Evolutionary conservation across 129 eudicot genomes (phyloP).

Genomic region (Artemisia annua): DNA sequence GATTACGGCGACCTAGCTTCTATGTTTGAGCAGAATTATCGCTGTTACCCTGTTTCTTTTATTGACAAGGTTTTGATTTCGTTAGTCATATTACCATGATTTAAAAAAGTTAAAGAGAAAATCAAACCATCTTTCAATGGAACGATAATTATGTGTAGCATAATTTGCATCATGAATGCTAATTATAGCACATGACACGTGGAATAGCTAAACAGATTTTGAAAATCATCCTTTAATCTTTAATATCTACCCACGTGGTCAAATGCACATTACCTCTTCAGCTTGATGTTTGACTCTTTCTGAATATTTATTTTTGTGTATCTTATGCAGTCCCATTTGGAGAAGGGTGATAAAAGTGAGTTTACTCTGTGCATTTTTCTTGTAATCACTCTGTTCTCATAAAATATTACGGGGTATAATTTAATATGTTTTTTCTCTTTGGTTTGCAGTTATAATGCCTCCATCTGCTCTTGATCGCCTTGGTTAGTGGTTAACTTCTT

Average conservation of each 20-base stretch:
- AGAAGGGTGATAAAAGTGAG: slow-evolving; percentile 83
- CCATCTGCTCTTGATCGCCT: slow-evolving; percentile 91
- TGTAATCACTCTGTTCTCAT: slow-evolving; percentile 1
- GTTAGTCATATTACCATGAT: slow-evolving; percentile 10
- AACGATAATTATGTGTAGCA: not conserved
- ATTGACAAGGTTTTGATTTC: slow-evolving; percentile 58
- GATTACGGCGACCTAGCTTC: slow-evolving; percentile 31
- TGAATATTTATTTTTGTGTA: not conserved
- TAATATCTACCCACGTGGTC: not conserved
- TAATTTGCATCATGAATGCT: not conserved
- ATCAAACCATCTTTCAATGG: not conserved
- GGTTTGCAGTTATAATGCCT: slow-evolving; percentile 78
- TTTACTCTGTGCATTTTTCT: slow-evolving; percentile 10
- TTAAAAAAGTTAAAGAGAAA: not conserved
- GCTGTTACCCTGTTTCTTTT: slow-evolving; percentile 75
- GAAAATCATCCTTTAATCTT: too few species aligned
- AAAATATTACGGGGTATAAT: not conserved
- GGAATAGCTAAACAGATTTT: too few species aligned
- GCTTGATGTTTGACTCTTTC: slow-evolving; percentile 22
- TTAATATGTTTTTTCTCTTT: slow-evolving; percentile 19
- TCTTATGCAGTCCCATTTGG: slow-evolving; percentile 68
- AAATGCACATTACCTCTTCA: not conserved
- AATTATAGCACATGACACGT: not conserved
- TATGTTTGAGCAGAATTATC: slow-evolving; percentile 57
- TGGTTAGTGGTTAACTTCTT: slow-evolving; percentile 40